These are phyloP conservation scores for Trichoderma endophyticum DNA, from an alignment of 2,329 filamentous ascomycete species.

Conservation along the genomic window DNA sequence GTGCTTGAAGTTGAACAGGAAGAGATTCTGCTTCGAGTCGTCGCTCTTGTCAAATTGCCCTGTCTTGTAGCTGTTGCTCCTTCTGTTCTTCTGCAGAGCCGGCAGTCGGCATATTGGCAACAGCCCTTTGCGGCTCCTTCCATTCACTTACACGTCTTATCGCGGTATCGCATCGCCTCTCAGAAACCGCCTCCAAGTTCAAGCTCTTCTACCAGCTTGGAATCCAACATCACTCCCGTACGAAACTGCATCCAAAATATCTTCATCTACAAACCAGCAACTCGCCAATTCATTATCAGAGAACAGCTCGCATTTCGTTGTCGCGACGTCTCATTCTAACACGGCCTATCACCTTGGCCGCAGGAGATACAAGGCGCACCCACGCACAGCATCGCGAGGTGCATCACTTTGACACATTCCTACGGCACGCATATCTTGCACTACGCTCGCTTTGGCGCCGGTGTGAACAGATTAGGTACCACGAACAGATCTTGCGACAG, in stretches of 20 bases:
- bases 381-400: slow-evolving; percentile 14
- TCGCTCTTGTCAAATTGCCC: not conserved
- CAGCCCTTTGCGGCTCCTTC: not conserved
- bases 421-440: slow-evolving; percentile 18
- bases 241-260: not conserved
- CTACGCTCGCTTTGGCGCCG: slow-evolving; percentile 12
- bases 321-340: not conserved
- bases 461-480: slow-evolving; percentile 11
- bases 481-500: not conserved
- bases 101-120: not conserved
- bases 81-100: not conserved
- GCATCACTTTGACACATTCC: slow-evolving; percentile 8
- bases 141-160: slow-evolving; percentile 13
- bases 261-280: not conserved
- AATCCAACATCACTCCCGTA: not conserved
- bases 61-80: not conserved
- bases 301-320: not conserved
- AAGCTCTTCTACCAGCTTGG: not conserved
- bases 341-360: not conserved
- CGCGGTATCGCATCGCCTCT: not conserved
- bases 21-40: not conserved
- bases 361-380: slow-evolving; percentile 1
- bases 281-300: not conserved
- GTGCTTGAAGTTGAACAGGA: not conserved
- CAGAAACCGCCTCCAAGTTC: not conserved